Evolutionary conservation across 2,329 filamentous ascomycete genomes (phyloP), one percentile per base, ranked within the genome.

Genomic region (Neofusicoccum sp.): DNA sequence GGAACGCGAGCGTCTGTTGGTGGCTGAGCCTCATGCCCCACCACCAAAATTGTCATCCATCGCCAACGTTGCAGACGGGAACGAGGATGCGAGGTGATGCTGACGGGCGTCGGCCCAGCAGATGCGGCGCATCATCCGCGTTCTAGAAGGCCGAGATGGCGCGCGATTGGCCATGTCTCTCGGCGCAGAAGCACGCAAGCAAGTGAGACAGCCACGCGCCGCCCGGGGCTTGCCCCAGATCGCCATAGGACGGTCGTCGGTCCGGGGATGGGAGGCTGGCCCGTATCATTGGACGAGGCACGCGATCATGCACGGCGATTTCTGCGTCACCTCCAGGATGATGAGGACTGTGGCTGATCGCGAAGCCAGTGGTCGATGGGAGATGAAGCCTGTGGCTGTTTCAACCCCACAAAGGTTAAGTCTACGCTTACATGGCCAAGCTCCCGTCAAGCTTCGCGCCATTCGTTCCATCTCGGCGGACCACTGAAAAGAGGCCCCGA

Each of bases 381-480:
- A 4, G 48, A 7, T 11, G 33, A 28, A n/a, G 48, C 16, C 11
- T 53, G 20, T 16, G 48, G 48, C 48, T 38, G 33, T 8, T 6
- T 43, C 38, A 43, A 56, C 51, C 36, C 36, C 51, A 43, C 26
- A 56, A 56, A 56, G 14, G 26, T 36, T 56, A 56, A 56, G 51
- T 38, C n/a, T 26, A 16, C 49, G 34, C 33, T 41, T 30, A 34
- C 8, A 30, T 28, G 5, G 31, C 38, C 51, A 56, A 56, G 51
- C 51, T 33, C 26, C 51, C 26, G 33, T 56, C 36, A 43, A 43
- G 36, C 38, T 33, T 24, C 26, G 28, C 38, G n/a, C n/a, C n/a
- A 20, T 20, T 20, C 20, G 20, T 20, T 20, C 20, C 20, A 20
- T 20, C 20, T 20, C 20, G 20, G 20, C 20, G 20, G 20, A 20